A percentile compares a stretch with the other conserved stretches of the same genome.
These are phyloP conservation scores for Phanerochaete sordida DNA, from an alignment of 768 basidiomycete species.

Conservation along the genomic window DNA sequence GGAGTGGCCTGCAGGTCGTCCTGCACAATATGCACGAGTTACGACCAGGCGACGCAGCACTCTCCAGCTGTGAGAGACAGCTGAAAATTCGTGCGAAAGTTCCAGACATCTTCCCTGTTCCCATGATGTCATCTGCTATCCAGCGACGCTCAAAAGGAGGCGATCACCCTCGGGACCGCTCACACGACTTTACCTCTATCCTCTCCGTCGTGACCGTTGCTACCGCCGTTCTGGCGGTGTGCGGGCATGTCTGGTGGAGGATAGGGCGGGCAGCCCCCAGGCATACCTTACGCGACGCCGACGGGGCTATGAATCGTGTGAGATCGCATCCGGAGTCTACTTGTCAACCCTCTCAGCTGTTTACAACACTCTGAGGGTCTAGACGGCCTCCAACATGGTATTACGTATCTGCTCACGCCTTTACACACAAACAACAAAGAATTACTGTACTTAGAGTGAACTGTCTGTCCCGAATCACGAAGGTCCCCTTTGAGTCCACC, in stretches of 20 bases:
- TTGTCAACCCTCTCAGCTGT: not conserved
- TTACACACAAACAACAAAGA: not conserved
- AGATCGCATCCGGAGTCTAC: not conserved
- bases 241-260: not conserved
- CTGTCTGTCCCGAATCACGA: not conserved
- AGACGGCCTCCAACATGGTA: slow-evolving; percentile 4
- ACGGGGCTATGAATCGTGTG: slow-evolving; percentile 1
- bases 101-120: not conserved
- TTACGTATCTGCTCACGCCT: not conserved
- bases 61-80: not conserved
- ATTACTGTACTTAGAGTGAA: not conserved
- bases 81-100: not conserved
- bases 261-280: not conserved
- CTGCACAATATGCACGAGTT: no score
- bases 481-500: no score
- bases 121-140: not conserved
- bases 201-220: no score
- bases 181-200: not conserved
- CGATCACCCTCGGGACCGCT: not conserved
- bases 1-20: no score
- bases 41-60: no score
- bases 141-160: not conserved
- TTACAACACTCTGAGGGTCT: slow-evolving; percentile 1
- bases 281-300: not conserved
- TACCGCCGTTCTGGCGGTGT: not conserved